Evolutionary conservation across 2,329 filamentous ascomycete species (phyloP).

Genomic region (Aureobasidium sp.): DNA sequence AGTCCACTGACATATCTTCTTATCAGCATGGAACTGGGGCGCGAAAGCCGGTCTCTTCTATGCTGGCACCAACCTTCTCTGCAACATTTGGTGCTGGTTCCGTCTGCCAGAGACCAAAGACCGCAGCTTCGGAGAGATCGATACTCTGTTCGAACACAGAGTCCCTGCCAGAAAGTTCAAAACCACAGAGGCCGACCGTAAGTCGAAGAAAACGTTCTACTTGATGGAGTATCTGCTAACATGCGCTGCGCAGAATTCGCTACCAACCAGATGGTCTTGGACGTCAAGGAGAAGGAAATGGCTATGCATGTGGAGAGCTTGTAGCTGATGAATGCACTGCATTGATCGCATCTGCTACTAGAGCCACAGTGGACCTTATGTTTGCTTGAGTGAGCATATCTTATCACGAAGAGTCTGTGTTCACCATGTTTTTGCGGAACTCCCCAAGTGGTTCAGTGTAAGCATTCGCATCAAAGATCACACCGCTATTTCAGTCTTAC

Average conservation of each 20-base stretch:
- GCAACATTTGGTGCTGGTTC: conserved; percentile 32
- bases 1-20: conserved; percentile 15
- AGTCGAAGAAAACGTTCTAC: background rate
- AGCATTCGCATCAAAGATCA: too few relatives aligned
- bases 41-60: conserved; percentile 39
- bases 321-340: background rate
- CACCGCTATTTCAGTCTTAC: too few relatives aligned
- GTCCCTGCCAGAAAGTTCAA: conserved; percentile 30
- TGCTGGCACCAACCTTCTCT: conserved; percentile 29
- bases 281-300: background rate
- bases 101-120: conserved; percentile 36
- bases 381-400: too few relatives aligned
- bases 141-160: conserved; percentile 34
- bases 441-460: too few relatives aligned
- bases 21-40: conserved; percentile 32
- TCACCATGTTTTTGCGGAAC: too few relatives aligned
- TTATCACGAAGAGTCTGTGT: too few relatives aligned
- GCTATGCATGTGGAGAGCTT: background rate
- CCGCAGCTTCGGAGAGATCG: conserved; percentile 36
- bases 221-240: too few relatives aligned
- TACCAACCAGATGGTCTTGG: background rate
- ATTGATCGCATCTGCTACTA: background rate
- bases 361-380: background rate
- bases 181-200: background rate
- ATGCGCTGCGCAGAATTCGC: background rate